phyloP scores from a whole-genome alignment of 2,329 filamentous ascomycete genomes.

The Trichoderma citrinoviride region DNA sequence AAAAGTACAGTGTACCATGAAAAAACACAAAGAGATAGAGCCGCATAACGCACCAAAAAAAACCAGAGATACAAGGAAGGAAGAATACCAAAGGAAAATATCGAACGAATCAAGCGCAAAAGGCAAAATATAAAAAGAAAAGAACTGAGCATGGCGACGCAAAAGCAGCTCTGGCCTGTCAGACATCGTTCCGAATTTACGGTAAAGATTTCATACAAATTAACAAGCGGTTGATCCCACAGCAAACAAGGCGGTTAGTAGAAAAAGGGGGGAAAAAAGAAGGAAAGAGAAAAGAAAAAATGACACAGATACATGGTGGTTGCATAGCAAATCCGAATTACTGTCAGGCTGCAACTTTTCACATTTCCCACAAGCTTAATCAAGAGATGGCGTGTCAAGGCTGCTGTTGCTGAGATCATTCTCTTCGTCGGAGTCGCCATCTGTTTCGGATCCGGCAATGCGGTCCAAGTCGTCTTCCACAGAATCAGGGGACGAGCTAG shows the following conservation, averaged over 20 bases:
- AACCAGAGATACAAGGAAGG: too few species aligned
- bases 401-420: conserved; percentile 7
- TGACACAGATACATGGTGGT: not conserved
- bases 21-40: too few species aligned
- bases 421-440: conserved; percentile 13
- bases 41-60: too few species aligned
- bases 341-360: not conserved
- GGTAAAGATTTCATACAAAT: too few species aligned
- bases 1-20: not conserved
- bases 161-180: too few species aligned
- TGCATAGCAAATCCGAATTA: not conserved
- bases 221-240: too few species aligned
- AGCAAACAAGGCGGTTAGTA: too few species aligned
- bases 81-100: too few species aligned
- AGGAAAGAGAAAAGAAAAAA: not conserved
- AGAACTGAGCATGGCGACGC: too few species aligned
- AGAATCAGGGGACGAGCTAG: conserved; percentile 14
- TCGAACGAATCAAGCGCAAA: too few species aligned
- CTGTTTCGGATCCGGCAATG: not conserved
- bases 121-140: too few species aligned
- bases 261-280: not conserved
- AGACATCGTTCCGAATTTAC: too few species aligned
- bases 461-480: not conserved
- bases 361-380: not conserved
- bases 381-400: not conserved